Conservation (phyloP, 768 basidiomycete genomes). For the Tricholomella constricta region DNA sequence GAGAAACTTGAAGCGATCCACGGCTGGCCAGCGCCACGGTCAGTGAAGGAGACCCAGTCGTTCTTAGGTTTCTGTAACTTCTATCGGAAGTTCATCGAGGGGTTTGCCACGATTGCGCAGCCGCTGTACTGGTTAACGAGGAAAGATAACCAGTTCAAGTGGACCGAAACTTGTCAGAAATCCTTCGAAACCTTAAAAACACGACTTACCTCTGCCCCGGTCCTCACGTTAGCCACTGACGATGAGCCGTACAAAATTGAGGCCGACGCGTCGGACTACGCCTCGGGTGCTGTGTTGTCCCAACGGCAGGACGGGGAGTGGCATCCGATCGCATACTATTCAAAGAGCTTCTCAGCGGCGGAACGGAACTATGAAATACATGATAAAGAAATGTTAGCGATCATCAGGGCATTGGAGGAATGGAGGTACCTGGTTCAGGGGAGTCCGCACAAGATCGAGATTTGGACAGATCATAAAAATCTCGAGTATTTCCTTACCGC, state of each 20-base stretch:
- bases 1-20: constrained; percentile 32
- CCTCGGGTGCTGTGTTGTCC: constrained; percentile 29
- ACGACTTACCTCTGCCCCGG: background rate
- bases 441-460: constrained; percentile 26
- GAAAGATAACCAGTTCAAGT: background rate
- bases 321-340: constrained; percentile 48
- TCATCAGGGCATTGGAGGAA: constrained; percentile 36
- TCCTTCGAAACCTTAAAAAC: too few species aligned
- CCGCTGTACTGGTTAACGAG: too few species aligned
- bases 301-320: constrained; percentile 23
- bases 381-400: constrained; percentile 51
- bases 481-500: constrained; percentile 44
- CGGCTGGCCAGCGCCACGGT: constrained; percentile 4
- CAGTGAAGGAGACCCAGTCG: too few species aligned
- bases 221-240: background rate
- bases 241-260: constrained; percentile 13
- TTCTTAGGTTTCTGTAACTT: too few species aligned
- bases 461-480: constrained; percentile 41
- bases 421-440: too few species aligned
- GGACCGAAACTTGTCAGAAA: background rate
- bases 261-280: constrained; percentile 33
- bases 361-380: constrained; percentile 54
- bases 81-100: too few species aligned
- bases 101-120: background rate
- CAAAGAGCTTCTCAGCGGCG: too few species aligned